Base-by-base conservation (phyloP, 176 grass and related monocot genomes). In the Zea luxurians region DNA sequence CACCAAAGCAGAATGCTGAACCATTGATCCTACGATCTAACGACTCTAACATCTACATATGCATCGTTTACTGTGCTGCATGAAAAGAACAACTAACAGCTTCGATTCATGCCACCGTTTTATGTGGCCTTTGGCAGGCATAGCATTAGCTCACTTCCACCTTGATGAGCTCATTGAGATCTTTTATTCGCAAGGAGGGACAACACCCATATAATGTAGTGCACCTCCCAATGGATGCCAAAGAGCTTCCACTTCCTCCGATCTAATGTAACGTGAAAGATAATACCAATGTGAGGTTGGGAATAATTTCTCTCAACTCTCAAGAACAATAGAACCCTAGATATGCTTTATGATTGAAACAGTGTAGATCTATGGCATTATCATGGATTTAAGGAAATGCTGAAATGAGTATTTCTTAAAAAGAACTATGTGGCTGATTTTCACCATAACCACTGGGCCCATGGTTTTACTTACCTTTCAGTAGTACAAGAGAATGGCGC, bases 401-500 rank as follows among this genome's bases (percentile, higher is more conserved):
- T 65, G 21, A 61, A 10, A 10, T 8, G 59, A 20, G 18, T 18
- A 46, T 7, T 75, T 81, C 27, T 27, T 27, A 27, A n/a, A n/a
- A n/a, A n/a, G 27, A 47, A 76, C 13, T 36, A 36, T 0, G 2
- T 8, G 13, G 47, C 74, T 36, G 50, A 13, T 18, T 44, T 64
- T 48, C 13, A 68, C 15, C 13, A 4, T 10, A 79, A 80, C 38
- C 41, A 68, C 16, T 46, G 13, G 62, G 55, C n/a, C 37, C 40
- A 13, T 21, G 15, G 9, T 52, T 68, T 44, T 74, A 27, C 77
- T 87, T 90, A 83, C 95, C 95, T 63, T 83, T 90, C 82, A 94
- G 65, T 17, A 98, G 71, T 74, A 88, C 85, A 87, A 98, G 87
- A 75, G 95, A 90, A 68, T 98, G 95, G 18, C 95, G 91, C 85